Conservation (phyloP, 257 asterid genomes). For the Forsythia suspensa region DNA sequence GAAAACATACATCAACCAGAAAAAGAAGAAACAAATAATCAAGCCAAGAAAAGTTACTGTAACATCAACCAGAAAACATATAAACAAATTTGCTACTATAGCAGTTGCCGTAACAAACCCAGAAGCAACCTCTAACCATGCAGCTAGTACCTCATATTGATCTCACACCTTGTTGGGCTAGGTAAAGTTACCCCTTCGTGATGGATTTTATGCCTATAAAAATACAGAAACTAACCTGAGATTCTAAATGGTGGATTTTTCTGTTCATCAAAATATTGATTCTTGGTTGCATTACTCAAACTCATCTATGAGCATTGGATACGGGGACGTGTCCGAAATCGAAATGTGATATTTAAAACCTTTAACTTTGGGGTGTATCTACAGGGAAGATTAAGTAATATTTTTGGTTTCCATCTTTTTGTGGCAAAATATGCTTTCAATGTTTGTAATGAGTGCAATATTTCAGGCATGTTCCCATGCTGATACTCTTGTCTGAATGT, state of each 20-base stretch:
- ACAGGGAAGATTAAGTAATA: not conserved
- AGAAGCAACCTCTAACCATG: not conserved
- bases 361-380: not conserved
- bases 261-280: not conserved
- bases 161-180: not conserved
- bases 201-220: not conserved
- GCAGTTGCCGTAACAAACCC: not conserved
- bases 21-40: not conserved
- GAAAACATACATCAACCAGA: not conserved
- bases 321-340: not conserved
- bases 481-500: not conserved
- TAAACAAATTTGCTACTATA: not conserved
- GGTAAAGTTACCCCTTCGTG: not conserved
- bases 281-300: not conserved
- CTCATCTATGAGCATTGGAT: not conserved
- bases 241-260: not conserved
- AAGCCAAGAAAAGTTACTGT: not conserved
- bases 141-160: not conserved
- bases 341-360: not conserved
- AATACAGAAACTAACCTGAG: not conserved
- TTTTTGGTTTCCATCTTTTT: not conserved
- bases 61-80: not conserved
- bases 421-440: not conserved
- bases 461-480: not conserved
- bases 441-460: not conserved